Percentiles rank a stretch among this genome's conserved stretches.
phyloP scores from a whole-genome alignment of 345 rosid genomes.

The Kandelia obovata region DNA sequence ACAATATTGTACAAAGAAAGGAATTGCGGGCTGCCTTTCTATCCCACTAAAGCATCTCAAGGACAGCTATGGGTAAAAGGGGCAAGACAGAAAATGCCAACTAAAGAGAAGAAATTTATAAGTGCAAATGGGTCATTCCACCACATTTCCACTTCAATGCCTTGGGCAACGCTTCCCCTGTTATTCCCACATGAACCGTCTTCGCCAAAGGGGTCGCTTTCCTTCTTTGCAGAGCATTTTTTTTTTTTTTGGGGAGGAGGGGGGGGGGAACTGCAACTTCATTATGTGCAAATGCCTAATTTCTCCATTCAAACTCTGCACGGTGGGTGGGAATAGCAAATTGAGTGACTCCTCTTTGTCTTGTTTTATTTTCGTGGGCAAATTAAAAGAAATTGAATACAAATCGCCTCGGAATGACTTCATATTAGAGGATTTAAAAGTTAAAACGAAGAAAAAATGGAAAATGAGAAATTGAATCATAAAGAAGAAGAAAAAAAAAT shows the following conservation, averaged over 20 bases:
- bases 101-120: neutral
- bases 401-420: constrained; percentile 31
- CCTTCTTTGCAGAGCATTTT: neutral
- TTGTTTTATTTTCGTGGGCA: constrained; percentile 19
- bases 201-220: neutral
- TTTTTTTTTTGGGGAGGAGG: neutral
- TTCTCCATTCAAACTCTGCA: constrained; percentile 1
- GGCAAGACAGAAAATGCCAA: neutral
- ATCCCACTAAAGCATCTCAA: no score
- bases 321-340: constrained; percentile 1
- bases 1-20: neutral
- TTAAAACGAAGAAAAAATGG: neutral
- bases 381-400: constrained; percentile 23
- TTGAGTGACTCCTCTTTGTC: constrained; percentile 13
- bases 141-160: neutral
- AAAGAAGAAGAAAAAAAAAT: neutral
- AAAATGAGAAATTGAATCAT: constrained; percentile 10
- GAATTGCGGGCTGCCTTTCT: no score
- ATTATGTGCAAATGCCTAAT: neutral
- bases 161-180: neutral
- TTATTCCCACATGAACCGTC: constrained; percentile 1
- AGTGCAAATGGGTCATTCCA: constrained; percentile 15
- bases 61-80: no score
- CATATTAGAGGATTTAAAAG: constrained; percentile 11
- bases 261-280: neutral